A percentile compares a stretch with the other conserved stretches of the same genome.
Conservation (phyloP, 805 yeast genomes). For the Wickerhamomyces kurtzmanii region DNA sequence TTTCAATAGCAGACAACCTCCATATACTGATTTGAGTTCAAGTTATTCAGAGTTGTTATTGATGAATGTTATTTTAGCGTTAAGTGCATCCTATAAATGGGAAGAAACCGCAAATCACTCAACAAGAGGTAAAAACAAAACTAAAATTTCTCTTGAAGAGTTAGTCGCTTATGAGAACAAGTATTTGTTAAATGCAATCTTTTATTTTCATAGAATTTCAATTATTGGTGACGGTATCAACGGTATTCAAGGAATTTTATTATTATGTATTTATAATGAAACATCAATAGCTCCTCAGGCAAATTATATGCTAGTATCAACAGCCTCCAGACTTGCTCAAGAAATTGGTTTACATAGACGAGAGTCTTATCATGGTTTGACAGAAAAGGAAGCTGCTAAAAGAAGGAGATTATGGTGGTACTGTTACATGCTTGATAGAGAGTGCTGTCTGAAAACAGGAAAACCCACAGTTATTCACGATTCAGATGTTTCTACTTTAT, state of each 20-base stretch:
- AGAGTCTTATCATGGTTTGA: constrained; percentile 29
- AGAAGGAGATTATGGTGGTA: constrained; percentile 39
- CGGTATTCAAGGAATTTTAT: constrained; percentile 41
- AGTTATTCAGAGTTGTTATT: constrained; percentile 22
- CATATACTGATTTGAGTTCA: constrained; percentile 5
- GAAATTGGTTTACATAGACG: constrained; percentile 47
- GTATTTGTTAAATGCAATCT: constrained; percentile 30
- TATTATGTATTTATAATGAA: constrained; percentile 30
- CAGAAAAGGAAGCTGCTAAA: constrained; percentile 23
- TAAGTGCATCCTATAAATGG: constrained; percentile 9
- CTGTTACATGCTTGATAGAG: constrained; percentile 36
- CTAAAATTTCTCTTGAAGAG: constrained; percentile 8
- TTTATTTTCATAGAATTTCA: constrained; percentile 41
- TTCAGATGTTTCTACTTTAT: constrained; percentile 24
- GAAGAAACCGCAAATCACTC: constrained; percentile 3
- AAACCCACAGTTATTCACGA: constrained; percentile 36
- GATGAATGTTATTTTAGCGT: constrained; percentile 18
- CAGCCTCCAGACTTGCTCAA: constrained; percentile 43
- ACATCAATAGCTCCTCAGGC: constrained; percentile 28
- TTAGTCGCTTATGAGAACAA: constrained; percentile 17
- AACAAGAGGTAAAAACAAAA: constrained; percentile 1
- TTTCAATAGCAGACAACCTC: constrained; percentile 7
- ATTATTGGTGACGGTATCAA: constrained; percentile 40
- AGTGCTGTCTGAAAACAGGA: constrained; percentile 33
- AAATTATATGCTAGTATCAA: constrained; percentile 28